Conservation (phyloP, 306 rosid genomes). For the Amphicarpaea edgeworthii region DNA sequence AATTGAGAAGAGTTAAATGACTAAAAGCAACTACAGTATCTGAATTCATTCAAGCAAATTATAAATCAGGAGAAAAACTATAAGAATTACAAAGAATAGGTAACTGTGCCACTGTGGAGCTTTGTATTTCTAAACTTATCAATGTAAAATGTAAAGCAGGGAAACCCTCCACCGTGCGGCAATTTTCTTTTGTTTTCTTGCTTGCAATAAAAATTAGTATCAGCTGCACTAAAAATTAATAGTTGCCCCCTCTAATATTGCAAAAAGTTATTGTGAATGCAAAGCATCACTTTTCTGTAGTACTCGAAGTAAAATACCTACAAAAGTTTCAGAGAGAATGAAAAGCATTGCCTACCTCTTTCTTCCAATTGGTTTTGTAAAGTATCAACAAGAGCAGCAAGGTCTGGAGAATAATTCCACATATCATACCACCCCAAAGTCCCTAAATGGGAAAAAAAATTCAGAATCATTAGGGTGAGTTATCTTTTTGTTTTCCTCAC, state of each 20-base stretch:
- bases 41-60: conserved; percentile 29
- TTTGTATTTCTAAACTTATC: conserved; percentile 30
- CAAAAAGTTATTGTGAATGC: conserved; percentile 11
- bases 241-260: conserved; percentile 11
- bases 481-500: background rate
- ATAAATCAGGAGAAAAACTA: background rate
- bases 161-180: conserved; percentile 20
- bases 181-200: conserved; percentile 3
- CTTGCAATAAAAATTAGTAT: background rate
- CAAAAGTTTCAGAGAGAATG: background rate
- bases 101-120: background rate
- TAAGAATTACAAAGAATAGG: conserved; percentile 6
- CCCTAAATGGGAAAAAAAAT: conserved; percentile 39
- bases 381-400: conserved; percentile 48
- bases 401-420: conserved; percentile 56
- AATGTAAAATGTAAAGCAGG: conserved; percentile 8
- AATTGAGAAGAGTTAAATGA: conserved; percentile 17
- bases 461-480: conserved; percentile 37
- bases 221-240: background rate
- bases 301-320: background rate
- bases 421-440: conserved; percentile 64
- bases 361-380: conserved; percentile 57
- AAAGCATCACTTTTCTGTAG: conserved; percentile 18
- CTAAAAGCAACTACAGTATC: background rate
- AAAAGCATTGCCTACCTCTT: conserved; percentile 51